phyloP scores from a whole-genome alignment of 345 rosid genomes.

The Eutrema japonicum region DNA sequence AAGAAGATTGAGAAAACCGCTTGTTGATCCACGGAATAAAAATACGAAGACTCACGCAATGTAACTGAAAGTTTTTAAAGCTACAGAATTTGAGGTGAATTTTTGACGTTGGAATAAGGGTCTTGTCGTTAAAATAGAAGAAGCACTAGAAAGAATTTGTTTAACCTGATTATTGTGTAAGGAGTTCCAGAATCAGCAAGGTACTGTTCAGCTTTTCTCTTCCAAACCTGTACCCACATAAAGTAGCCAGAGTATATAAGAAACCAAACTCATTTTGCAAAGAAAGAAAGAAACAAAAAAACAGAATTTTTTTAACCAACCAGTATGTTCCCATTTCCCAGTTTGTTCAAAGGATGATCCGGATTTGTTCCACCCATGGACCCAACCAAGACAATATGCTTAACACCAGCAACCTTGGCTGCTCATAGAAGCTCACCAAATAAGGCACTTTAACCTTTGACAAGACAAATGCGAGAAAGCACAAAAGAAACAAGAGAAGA shows the following conservation, averaged over 20 bases:
- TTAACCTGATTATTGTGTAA: conserved; percentile 83
- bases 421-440: conserved; percentile 34
- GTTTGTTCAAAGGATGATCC: conserved; percentile 73
- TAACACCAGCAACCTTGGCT: conserved; percentile 85
- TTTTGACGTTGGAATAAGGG: not conserved
- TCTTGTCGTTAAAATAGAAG: not conserved
- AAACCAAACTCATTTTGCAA: conserved; percentile 18
- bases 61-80: not conserved
- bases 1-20: not conserved
- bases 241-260: not conserved
- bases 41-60: not conserved
- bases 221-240: conserved; percentile 63
- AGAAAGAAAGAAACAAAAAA: not conserved
- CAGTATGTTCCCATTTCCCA: conserved; percentile 85
- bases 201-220: conserved; percentile 92
- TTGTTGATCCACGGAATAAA: not conserved
- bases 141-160: conserved; percentile 6
- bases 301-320: conserved; percentile 45
- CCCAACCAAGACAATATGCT: conserved; percentile 88
- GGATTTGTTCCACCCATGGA: conserved; percentile 89
- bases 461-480: not conserved
- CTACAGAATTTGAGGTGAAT: not conserved
- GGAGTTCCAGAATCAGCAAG: conserved; percentile 86
- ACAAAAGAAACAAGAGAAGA: not conserved
- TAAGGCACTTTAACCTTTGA: not conserved